Evolutionary conservation across 2,329 filamentous ascomycete species (phyloP).

Genomic region (Pseudogymnoascus sp.): DNA sequence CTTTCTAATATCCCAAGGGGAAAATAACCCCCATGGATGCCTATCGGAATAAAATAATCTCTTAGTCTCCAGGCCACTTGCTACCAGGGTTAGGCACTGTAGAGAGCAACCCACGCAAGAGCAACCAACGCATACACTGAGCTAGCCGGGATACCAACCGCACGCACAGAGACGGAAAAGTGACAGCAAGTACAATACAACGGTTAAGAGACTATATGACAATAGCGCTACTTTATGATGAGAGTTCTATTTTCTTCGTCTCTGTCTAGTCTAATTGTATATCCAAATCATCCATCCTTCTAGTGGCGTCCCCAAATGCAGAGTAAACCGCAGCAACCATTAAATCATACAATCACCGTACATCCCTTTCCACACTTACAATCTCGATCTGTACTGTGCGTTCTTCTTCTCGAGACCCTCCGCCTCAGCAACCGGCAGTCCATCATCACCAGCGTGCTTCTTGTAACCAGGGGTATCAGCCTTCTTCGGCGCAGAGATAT

Average conservation of each 20-base stretch:
- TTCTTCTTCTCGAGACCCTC: slow-evolving; percentile 21
- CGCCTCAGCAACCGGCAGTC: slow-evolving; percentile 29
- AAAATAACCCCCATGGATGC: no score
- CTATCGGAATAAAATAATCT: no score
- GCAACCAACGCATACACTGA: neutral
- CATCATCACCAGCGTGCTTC: slow-evolving; percentile 26
- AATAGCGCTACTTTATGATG: neutral
- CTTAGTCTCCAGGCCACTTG: no score
- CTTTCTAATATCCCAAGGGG: no score
- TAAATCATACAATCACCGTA: slow-evolving; percentile 25
- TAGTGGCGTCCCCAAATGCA: neutral
- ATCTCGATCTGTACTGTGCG: slow-evolving; percentile 29
- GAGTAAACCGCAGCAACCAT: slow-evolving; percentile 1
- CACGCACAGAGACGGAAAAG: neutral
- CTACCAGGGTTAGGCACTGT: no score
- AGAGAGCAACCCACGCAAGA: neutral
- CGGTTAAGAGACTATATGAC: neutral
- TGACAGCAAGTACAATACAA: neutral
- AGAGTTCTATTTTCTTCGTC: slow-evolving; percentile 12
- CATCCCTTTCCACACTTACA: slow-evolving; percentile 27
- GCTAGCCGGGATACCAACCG: neutral
- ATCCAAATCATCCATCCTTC: slow-evolving; percentile 9
- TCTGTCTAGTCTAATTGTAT: slow-evolving; percentile 11
- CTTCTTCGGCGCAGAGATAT: slow-evolving; percentile 50
- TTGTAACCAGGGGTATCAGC: slow-evolving; percentile 28